These are phyloP conservation scores for Fusarium veterinarium DNA, from an alignment of 2,329 filamentous ascomycete genomes.

Conservation along the genomic window DNA sequence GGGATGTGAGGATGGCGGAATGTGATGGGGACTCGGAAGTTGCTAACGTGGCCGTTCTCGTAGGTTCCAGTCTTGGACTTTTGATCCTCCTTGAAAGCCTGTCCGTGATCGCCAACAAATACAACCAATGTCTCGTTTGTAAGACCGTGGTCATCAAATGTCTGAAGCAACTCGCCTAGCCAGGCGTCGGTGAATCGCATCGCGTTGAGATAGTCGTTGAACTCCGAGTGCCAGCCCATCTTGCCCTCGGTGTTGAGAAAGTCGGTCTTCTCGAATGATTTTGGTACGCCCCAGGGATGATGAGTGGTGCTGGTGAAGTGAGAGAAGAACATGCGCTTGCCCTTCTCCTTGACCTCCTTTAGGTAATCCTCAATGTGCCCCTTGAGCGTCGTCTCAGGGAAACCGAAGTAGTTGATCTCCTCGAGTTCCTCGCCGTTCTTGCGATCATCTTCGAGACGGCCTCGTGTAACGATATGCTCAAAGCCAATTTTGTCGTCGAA, in stretches of 20 bases:
- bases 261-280: conserved; percentile 31
- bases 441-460: conserved; percentile 41
- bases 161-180: conserved; percentile 47
- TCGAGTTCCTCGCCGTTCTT: conserved; percentile 33
- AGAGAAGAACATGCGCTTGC: conserved; percentile 51
- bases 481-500: conserved; percentile 51
- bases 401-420: conserved; percentile 51
- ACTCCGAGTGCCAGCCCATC: conserved; percentile 45
- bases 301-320: conserved; percentile 54
- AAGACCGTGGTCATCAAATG: conserved; percentile 48
- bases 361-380: conserved; percentile 49
- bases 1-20: conserved; percentile 50
- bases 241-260: conserved; percentile 40
- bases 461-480: conserved; percentile 44
- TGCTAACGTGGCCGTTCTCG: conserved; percentile 49
- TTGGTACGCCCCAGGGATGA: conserved; percentile 45
- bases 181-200: conserved; percentile 50
- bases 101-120: conserved; percentile 51
- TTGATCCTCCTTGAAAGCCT: conserved; percentile 50
- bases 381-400: conserved; percentile 47
- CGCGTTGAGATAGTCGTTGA: conserved; percentile 51
- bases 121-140: conserved; percentile 51
- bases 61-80: conserved; percentile 48
- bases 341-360: conserved; percentile 43
- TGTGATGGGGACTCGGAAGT: conserved; percentile 49